Evolutionary conservation across 139 green algal genomes (phyloP), one percentile per base, ranked within the genome.

Genomic region (Micromonas commoda): DNA sequence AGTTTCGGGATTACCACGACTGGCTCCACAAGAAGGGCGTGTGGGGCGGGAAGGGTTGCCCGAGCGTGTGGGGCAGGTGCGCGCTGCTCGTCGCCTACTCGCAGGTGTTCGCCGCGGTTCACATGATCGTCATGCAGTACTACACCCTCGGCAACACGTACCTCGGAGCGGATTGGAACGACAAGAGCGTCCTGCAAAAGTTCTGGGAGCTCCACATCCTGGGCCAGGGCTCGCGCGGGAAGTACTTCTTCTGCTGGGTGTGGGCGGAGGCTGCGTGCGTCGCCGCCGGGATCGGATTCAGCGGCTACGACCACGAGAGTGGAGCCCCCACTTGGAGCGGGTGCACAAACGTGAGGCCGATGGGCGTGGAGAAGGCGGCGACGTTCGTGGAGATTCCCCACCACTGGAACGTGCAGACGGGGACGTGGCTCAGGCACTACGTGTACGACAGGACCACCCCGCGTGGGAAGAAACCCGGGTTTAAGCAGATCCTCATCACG

Each of bases 221-320:
- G 33, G 76, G 67, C 37, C n/a, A 68, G 35, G 64, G 26, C 6
- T 39, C 33, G 13, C 38, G 45, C 4, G 53, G 38, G n/a, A 74
- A 81, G 45, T 76, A 81, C 34, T 81, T 71, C 69, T 81, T 81
- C 37, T 73, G 39, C 28, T 77, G 71, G 71, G 26, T 69, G 23
- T 38, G 45, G 29, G 53, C 52, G 26, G 71, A 77, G 23, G n/a
- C 26, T 45, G 52, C 71, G 2, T 24, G 16, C 5, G 29, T 61
- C 9, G 52, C 29, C 4, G 39, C 28, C 71, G 71, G 71, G 4
- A 38, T 77, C 24, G 71, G 51, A 45, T 77, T 57, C 5, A 68
- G 31, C 29, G 71, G 71, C 1, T 26, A 69, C 28, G 38, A 75
- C 34, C 37, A 38, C 20, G 24, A 70, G 5, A 61, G 61, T n/a